phyloP scores from a whole-genome alignment of 257 asterid species.

The Solanum arcanum region DNA sequence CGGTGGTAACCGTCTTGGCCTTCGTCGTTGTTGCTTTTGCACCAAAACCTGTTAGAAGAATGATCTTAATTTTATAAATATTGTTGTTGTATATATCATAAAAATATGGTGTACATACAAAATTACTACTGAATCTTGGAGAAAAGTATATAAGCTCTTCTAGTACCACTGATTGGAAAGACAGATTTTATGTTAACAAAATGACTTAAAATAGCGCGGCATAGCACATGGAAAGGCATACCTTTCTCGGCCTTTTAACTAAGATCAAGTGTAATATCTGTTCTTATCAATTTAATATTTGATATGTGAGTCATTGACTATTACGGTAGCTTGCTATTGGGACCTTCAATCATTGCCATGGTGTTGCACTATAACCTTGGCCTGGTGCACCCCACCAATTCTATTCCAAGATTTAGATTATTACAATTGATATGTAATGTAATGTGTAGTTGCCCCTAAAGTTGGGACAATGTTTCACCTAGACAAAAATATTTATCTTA shows the following conservation, averaged over 20 bases:
- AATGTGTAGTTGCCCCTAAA: too few species aligned
- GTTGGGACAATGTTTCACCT: too few species aligned
- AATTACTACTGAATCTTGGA: too few species aligned
- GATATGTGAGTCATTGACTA: too few species aligned
- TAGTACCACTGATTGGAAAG: neutral
- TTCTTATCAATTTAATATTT: too few species aligned
- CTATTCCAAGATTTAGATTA: neutral
- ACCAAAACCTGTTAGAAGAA: neutral
- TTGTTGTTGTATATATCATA: neutral
- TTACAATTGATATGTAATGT: too few species aligned
- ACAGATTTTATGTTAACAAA: neutral
- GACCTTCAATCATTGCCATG: neutral
- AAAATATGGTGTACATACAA: too few species aligned
- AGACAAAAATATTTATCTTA: too few species aligned
- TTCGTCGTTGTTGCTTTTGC: neutral
- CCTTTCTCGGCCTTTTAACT: constrained; percentile 57
- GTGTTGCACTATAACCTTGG: neutral
- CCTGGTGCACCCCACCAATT: neutral
- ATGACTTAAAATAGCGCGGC: neutral
- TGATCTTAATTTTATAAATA: neutral
- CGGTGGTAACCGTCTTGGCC: neutral
- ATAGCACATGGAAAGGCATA: constrained; percentile 2
- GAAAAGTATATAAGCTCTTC: neutral
- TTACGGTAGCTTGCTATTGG: too few species aligned
- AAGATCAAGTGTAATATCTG: neutral